A percentile compares a stretch with the other conserved stretches of the same genome.
Conservation (phyloP, 345 rosid genomes). For the Geranium brycei region DNA sequence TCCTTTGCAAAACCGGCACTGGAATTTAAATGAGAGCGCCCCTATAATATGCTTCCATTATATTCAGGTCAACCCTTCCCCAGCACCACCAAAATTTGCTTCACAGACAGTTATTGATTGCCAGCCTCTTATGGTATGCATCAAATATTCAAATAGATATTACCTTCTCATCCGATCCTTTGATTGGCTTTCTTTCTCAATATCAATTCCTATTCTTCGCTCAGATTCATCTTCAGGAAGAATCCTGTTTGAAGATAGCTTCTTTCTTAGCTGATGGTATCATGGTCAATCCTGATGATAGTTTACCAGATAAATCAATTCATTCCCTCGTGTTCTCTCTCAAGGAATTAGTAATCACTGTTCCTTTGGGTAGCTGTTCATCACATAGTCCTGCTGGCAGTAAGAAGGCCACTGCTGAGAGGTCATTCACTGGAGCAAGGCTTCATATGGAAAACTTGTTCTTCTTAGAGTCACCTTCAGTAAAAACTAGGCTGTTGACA, state of each 20-base stretch:
- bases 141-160: not conserved
- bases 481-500: slow-evolving; percentile 58
- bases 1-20: slow-evolving; percentile 63
- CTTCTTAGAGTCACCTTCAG: slow-evolving; percentile 74
- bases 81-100: slow-evolving; percentile 67
- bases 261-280: slow-evolving; percentile 96
- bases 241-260: slow-evolving; percentile 83
- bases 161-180: not conserved
- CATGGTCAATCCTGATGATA: slow-evolving; percentile 70
- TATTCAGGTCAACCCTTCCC: slow-evolving; percentile 89
- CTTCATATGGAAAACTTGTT: slow-evolving; percentile 71
- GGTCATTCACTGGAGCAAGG: slow-evolving; percentile 68
- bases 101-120: slow-evolving; percentile 73
- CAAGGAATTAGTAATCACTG: slow-evolving; percentile 61
- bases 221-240: slow-evolving; percentile 94
- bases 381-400: slow-evolving; percentile 17
- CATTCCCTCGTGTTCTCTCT: slow-evolving; percentile 50
- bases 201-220: slow-evolving; percentile 10
- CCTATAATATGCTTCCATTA: slow-evolving; percentile 74
- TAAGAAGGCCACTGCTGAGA: slow-evolving; percentile 25
- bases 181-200: slow-evolving; percentile 5
- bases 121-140: slow-evolving; percentile 82
- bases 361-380: slow-evolving; percentile 54
- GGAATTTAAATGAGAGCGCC: slow-evolving; percentile 45
- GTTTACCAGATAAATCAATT: slow-evolving; percentile 65